Conservation (phyloP, 164 flowering plant genomes). For the Vitis rupestris region DNA sequence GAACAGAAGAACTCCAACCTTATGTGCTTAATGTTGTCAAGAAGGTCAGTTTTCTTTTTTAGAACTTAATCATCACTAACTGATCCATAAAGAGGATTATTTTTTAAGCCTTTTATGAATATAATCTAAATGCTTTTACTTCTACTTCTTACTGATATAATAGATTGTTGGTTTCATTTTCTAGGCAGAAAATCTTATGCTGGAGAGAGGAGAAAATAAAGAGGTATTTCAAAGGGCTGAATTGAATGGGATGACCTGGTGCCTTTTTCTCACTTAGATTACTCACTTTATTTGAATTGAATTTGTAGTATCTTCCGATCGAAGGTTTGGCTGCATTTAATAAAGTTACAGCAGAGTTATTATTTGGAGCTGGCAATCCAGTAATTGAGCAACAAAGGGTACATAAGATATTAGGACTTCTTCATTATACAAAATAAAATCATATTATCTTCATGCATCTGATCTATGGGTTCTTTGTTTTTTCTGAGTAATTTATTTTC, state of each 20-base stretch:
- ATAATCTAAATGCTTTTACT: not conserved
- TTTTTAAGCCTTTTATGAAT: not conserved
- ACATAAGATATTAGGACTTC: slow-evolving; percentile 21
- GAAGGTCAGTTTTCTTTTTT: slow-evolving; percentile 47
- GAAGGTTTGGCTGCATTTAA: slow-evolving; percentile 98
- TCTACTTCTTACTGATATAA: not conserved
- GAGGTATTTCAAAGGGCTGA: slow-evolving; percentile 57
- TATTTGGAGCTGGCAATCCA: slow-evolving; percentile 86
- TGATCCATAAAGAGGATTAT: not conserved
- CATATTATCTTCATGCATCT: not conserved
- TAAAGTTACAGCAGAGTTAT: slow-evolving; percentile 84
- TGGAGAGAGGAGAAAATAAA: slow-evolving; percentile 89
- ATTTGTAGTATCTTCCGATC: slow-evolving; percentile 92
- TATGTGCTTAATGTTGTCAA: slow-evolving; percentile 94
- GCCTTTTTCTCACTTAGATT: not conserved
- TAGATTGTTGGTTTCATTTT: slow-evolving; percentile 5
- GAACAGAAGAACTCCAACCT: slow-evolving; percentile 97
- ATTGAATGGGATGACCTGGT: not conserved
- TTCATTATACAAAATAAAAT: not conserved
- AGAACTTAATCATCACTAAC: not conserved
- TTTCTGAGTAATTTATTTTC: not conserved
- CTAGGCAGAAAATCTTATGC: slow-evolving; percentile 89
- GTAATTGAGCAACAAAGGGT: slow-evolving; percentile 77
- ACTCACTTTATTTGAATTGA: slow-evolving; percentile 10
- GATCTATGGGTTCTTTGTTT: not conserved